These are phyloP conservation scores for Carallia pectinifolia DNA, from an alignment of 345 rosid genomes.

Conservation along the genomic window DNA sequence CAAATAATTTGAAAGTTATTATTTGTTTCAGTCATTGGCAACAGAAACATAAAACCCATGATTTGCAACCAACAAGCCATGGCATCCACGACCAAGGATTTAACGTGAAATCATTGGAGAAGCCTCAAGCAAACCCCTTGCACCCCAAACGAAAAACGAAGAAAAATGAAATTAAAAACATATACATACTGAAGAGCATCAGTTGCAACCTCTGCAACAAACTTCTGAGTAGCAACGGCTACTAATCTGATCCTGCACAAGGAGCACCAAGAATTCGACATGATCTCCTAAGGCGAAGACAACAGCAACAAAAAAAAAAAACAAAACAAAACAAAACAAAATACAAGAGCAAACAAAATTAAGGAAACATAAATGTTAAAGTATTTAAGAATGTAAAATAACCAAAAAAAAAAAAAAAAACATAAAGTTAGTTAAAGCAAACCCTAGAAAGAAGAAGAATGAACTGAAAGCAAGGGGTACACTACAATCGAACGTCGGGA, in stretches of 20 bases:
- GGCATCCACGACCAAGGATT: background rate
- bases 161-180: background rate
- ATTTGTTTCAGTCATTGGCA: background rate
- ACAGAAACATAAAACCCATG: background rate
- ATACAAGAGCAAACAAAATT: background rate
- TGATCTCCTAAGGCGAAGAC: too few relatives aligned
- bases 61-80: background rate
- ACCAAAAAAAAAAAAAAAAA: background rate
- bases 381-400: background rate
- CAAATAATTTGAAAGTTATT: background rate
- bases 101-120: too few relatives aligned
- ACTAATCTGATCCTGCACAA: slow-evolving; percentile 75
- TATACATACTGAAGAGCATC: slow-evolving; percentile 79
- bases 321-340: background rate
- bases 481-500: slow-evolving; percentile 92
- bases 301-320: background rate
- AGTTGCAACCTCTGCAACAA: slow-evolving; percentile 85
- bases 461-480: slow-evolving; percentile 30
- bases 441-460: background rate
- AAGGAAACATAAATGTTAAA: background rate
- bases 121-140: too few relatives aligned
- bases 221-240: slow-evolving; percentile 96
- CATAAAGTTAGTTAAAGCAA: background rate
- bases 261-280: background rate
- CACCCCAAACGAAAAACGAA: too few relatives aligned